Conservation (phyloP, 2,329 filamentous ascomycete species). For the Aplosporella prunicola region DNA sequence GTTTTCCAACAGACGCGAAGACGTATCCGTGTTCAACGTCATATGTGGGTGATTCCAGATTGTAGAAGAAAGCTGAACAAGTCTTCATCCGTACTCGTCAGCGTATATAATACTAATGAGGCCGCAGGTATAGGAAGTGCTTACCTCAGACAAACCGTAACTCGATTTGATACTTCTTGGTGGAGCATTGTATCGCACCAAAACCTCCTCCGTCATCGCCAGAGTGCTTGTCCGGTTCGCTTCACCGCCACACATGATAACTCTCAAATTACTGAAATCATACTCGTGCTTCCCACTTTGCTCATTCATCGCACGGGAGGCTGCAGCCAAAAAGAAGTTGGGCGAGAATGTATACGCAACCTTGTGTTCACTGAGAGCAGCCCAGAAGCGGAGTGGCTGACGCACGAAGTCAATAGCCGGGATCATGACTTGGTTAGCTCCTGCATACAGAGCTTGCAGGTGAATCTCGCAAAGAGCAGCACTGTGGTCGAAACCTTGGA, state of each 20-base stretch:
- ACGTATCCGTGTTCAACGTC: constrained; percentile 23
- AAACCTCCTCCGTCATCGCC: constrained; percentile 16
- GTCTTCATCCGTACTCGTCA: no score
- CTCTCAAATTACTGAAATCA: constrained; percentile 16
- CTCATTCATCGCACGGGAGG: constrained; percentile 4
- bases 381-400: constrained; percentile 31
- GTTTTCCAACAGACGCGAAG: constrained; percentile 31
- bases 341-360: constrained; percentile 39
- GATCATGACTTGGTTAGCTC: constrained; percentile 39
- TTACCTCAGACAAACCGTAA: constrained; percentile 9
- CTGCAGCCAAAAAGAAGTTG: constrained; percentile 31
- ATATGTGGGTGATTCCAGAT: constrained; percentile 30
- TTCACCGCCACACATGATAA: constrained; percentile 39
- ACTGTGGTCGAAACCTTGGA: constrained; percentile 40
- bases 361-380: constrained; percentile 31
- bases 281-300: neutral
- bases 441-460: constrained; percentile 36
- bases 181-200: constrained; percentile 25
- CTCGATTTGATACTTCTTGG: constrained; percentile 7
- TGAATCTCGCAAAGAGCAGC: constrained; percentile 45
- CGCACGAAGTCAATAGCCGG: constrained; percentile 32
- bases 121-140: neutral
- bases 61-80: constrained; percentile 26
- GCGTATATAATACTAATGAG: no score
- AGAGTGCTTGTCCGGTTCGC: constrained; percentile 32